Percentiles rank a stretch among this genome's conserved stretches.
These are phyloP conservation scores for Nakazawaea anatomiae DNA, from an alignment of 805 yeast genomes.

Conservation along the genomic window DNA sequence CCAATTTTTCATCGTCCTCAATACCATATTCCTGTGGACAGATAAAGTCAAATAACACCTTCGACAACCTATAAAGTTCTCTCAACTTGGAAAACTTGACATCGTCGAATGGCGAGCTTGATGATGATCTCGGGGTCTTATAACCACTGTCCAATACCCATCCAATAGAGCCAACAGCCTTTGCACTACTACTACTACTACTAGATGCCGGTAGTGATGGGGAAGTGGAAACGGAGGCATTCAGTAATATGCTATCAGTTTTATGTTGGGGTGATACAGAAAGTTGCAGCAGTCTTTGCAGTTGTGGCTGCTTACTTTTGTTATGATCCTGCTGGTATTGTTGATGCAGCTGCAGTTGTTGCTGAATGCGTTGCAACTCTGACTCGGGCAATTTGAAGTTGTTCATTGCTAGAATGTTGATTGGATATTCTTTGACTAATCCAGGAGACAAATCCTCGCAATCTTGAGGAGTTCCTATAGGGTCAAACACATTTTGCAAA, in stretches of 20 bases:
- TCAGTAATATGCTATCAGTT: slow-evolving; percentile 19
- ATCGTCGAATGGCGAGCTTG: slow-evolving; percentile 60
- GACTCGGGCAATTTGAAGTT: slow-evolving; percentile 58
- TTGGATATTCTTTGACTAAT: slow-evolving; percentile 66
- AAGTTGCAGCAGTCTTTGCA: slow-evolving; percentile 8
- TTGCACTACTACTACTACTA: slow-evolving; percentile 8
- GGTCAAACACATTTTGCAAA: slow-evolving; percentile 74
- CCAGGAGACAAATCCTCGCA: slow-evolving; percentile 43
- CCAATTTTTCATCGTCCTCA: slow-evolving; percentile 89
- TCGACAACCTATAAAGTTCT: slow-evolving; percentile 84
- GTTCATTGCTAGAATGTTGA: slow-evolving; percentile 69
- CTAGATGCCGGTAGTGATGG: slow-evolving; percentile 14
- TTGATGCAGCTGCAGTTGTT: slow-evolving; percentile 17
- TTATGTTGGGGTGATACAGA: slow-evolving; percentile 5
- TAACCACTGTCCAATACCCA: slow-evolving; percentile 46
- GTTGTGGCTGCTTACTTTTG: not conserved
- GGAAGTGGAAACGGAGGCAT: slow-evolving; percentile 14
- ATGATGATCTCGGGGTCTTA: slow-evolving; percentile 20
- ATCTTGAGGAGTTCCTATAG: slow-evolving; percentile 35
- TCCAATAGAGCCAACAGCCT: slow-evolving; percentile 62
- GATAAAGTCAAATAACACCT: slow-evolving; percentile 91
- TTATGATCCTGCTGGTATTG: not conserved
- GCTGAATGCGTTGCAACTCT: slow-evolving; percentile 17
- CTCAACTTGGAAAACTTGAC: slow-evolving; percentile 74
- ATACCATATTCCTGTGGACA: slow-evolving; percentile 99